Evolutionary conservation across 2,329 filamentous ascomycete genomes (phyloP), one percentile per base, ranked within the genome.

Genomic region (Aspergillus brunneoviolaceus): DNA sequence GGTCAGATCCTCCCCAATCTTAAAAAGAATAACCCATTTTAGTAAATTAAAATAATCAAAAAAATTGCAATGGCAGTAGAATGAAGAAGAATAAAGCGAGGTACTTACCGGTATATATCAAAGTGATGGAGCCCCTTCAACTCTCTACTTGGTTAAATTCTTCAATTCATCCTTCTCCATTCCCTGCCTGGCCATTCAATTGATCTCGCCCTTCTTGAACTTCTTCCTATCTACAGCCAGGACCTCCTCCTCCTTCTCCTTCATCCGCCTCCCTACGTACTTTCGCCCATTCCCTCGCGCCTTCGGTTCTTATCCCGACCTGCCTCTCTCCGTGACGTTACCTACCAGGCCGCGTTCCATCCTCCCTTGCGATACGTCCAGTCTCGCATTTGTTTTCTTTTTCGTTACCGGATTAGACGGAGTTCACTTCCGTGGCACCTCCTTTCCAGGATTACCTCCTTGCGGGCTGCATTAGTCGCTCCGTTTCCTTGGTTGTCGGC

Each of bases 391-490:
- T 52, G 55, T 62, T 64, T 49, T 54, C 53, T 58, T 60, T 65
- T 35, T 50, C 52, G 59, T 49, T 56, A 56, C 53, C 64, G 65
- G 65, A 66, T 58, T 55, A 60, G 49, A 64, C 67, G 60, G 63
- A 65, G 57, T 59, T 51, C 54, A 65, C 58, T 66, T 65, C 66
- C 67, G 67, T 60, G 63, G 64, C 61, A 61, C 60, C 65, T 70
- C 67, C 66, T 55, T 65, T 72, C 67, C 67, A 70, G 66, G 68
- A 70, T 72, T 65, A 68, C 67, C 65, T 66, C 67, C 73, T 73
- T 75, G 70, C 71, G 65, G 71, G 67, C 67, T 65, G 67, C 70
- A 69, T 69, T 67, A 68, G 65, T 63, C 69, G 64, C 62, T 70
- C 66, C 57, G 49, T 54, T 55, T 59, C 53, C 58, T 59, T 57